A percentile compares a stretch with the other conserved stretches of the same genome.
Evolutionary conservation across 164 flowering plant species (phyloP).

Genomic region (Liquidambar formosana): DNA sequence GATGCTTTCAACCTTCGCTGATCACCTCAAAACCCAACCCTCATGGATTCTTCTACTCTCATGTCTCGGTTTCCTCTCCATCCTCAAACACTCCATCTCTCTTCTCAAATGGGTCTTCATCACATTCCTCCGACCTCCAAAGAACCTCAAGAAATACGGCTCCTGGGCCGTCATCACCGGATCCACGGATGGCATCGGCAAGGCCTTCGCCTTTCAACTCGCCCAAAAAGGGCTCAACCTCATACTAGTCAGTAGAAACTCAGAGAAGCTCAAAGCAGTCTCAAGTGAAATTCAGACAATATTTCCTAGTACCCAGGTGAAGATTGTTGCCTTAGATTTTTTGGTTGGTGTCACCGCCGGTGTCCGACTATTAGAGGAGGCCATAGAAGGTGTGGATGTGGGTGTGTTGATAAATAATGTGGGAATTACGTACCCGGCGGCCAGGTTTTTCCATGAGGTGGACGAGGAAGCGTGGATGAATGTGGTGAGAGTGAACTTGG

Average conservation of each 20-base stretch:
- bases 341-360: conserved; percentile 8
- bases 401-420: conserved; percentile 63
- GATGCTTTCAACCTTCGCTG: neutral
- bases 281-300: conserved; percentile 22
- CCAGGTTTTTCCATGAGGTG: conserved; percentile 58
- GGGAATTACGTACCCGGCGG: conserved; percentile 49
- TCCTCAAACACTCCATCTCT: conserved; percentile 1
- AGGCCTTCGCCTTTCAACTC: conserved; percentile 43
- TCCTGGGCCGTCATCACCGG: conserved; percentile 67
- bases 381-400: conserved; percentile 40
- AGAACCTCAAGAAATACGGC: conserved; percentile 20
- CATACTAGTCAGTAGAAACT: conserved; percentile 40
- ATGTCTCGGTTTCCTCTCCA: conserved; percentile 8
- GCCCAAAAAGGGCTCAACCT: conserved; percentile 48
- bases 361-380: conserved; percentile 22
- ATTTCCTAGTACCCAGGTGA: conserved; percentile 15
- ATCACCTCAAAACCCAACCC: conserved; percentile 11
- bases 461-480: conserved; percentile 39
- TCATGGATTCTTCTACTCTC: conserved; percentile 6
- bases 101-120: conserved; percentile 13
- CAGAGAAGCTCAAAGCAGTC: conserved; percentile 28
- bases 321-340: conserved; percentile 32
- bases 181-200: conserved; percentile 65
- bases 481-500: conserved; percentile 49
- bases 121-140: conserved; percentile 20